Evolutionary conservation across 495 filamentous ascomycete species (phyloP), one percentile per base, ranked within the genome.

Genomic region (Penicillium malachiteum): DNA sequence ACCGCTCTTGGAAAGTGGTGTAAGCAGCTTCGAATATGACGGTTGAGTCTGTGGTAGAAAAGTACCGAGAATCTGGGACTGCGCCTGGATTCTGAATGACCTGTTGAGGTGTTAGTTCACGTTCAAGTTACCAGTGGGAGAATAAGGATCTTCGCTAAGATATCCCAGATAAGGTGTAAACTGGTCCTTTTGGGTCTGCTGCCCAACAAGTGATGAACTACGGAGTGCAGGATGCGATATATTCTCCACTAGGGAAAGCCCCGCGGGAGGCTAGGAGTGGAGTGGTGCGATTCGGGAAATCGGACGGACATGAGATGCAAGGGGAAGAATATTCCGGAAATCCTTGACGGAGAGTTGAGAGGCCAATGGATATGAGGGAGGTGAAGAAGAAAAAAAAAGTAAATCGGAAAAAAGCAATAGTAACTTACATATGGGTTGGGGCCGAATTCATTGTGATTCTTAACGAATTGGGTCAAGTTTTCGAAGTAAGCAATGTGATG

Each of bases 41-140:
- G 7, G 73, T 75, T 50, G 71, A 69, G 60, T 78, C 74, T 55
- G 74, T 71, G 5, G 65, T 66, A 31, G 62, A 34, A 48, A 76
- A 56, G 61, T 75, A 79, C 30, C 71, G 73, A 50, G 75, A 62
- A 56, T 79, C 77, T 5, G 78, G 78, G 12, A 78, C 54, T 4
- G 65, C 65, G 1, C 78, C 78, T 2, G 78, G 78, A 33, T 81
- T 81, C 52, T 81, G 78, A 37, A 81, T 71, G 49, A 79, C 67
- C 78, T 81, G 59, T 8, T 34, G 45, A 8, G 13, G 13, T 14
- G 5, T 33, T 46, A 14, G 18, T 5, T 46, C 30, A 44, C 11
- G 16, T 44, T 38, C 39, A 26, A 26, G 21, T 1, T 26, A 26
- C 21, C 4, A 16, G 54, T 21, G 13, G 51, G 57, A 57, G 66